Base-by-base conservation (phyloP, 2,329 filamentous ascomycete species). In the Aspergillus glaucus region DNA sequence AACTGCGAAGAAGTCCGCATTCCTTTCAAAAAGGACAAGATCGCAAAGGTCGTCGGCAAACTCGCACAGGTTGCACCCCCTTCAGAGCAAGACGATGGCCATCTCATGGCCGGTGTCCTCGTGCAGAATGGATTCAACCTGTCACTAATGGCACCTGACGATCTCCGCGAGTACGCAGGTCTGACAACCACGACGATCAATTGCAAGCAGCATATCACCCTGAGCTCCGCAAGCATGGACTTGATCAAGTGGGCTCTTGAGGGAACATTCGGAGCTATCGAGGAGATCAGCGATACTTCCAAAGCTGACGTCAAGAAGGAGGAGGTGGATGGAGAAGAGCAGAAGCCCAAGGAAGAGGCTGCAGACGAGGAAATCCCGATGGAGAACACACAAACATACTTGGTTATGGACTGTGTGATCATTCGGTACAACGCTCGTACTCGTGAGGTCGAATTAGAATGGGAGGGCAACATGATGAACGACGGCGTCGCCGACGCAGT, bases 81-180 rank as follows among this genome's bases (percentile, higher is more conserved):
- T 14, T 64, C 68, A 12, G 62, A 68, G 24, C 49, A 69, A 48
- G 67, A 70, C 32, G 71, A 77, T n/a, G 66, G 73, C 5, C 75
- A 80, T 48, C 76, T 97, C 40, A 81, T 98, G 59, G 87, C 86
- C 0, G 93, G 93, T 24, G 93, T 98, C 0, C 78, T 98, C 14
- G 91, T 98, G 6, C 92, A 97, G 59, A 97, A 95, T 66, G 93
- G 96, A 66, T 97, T 98, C 70, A 95, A 97, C 68, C 82, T 98
- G 64, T 94, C 88, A 0, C 77, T 98, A 30, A 97, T 98, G 92
- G 91, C 91, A 0, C 91, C 93, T 0, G 93, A 97, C 60, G 93
- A 98, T 65, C 77, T 98, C 30, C 85, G 90, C 52, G 93, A 98
- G 69, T 98, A 95, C 65, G 93, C 93, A 0, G 93, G 93, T n/a